Evolutionary conservation across 306 rosid genomes (phyloP), one percentile per base, ranked within the genome.

Genomic region (Acacia acuminata): DNA sequence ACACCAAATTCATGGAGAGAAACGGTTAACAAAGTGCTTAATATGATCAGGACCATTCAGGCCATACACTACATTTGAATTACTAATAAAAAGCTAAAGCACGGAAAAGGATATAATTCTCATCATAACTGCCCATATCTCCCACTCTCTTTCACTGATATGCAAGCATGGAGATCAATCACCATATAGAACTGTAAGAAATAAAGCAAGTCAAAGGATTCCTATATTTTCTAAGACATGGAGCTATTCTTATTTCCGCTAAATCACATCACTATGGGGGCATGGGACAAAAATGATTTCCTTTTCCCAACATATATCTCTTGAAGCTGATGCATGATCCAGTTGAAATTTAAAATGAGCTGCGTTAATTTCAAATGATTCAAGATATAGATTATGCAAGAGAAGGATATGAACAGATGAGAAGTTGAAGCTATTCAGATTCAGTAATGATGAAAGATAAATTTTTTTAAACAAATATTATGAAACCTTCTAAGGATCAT

Each of bases 81-180:
- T 61, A 73, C 77, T 77, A 80, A 77, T 77, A 56, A 88, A 69
- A 70, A 32, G 77, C 78, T 68, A 30, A 47, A 65, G 81, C 78
- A 67, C 16, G 61, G 30, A 48, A 84, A 77, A 78, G 38, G 47
- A 71, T 20, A 81, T 60, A 15, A 82, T 63, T 58, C 69, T 24
- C 24, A 25, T 75, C 22, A 10, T 48, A 80, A 77, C 61, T 50
- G 63, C 61, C 76, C 73, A 68, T 68, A 75, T 45, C 60, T 69
- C 66, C 75, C 61, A 66, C 25, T 61, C 65, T 51, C 75, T 30
- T 61, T 17, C 75, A 53, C 60, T 36, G 32, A 38, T 58, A 13
- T 32, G 73, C 58, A 66, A 77, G 77, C 60, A 42, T 40, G 50
- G 14, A 75, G 17, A 69, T 75, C 79, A 40, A 56, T 75, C 71